Conservation (phyloP, 257 asterid genomes). For the Solanum sitiens region DNA sequence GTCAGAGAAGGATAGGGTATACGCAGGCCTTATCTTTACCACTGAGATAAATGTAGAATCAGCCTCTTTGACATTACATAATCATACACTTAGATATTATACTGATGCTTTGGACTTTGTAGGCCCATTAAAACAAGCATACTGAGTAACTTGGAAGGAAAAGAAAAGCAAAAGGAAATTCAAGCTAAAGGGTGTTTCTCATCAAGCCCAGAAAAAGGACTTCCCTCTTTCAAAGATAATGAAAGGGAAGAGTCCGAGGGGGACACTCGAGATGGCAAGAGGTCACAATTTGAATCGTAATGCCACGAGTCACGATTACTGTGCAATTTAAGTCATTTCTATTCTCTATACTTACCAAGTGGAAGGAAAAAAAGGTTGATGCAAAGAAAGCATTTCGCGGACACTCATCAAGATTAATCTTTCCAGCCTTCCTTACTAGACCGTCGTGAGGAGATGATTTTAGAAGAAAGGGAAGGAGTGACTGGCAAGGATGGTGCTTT, state of each 20-base stretch:
- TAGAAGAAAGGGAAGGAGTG: constrained; percentile 52
- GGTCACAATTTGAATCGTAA: neutral
- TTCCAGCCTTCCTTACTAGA: constrained; percentile 65
- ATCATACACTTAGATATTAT: neutral
- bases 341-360: constrained; percentile 5
- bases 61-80: neutral
- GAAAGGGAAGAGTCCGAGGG: neutral
- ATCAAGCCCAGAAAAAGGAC: neutral
- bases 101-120: neutral
- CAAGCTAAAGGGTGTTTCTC: neutral
- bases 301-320: neutral
- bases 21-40: neutral
- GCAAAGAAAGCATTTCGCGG: neutral
- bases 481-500: constrained; percentile 39
- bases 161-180: neutral
- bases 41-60: neutral
- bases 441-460: constrained; percentile 46
- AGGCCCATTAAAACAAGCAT: neutral
- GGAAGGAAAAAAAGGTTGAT: neutral
- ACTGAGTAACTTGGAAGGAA: neutral
- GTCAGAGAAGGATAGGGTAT: too few species aligned
- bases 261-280: neutral
- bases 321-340: neutral
- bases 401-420: constrained; percentile 24
- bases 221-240: neutral